These are phyloP conservation scores for Petunia secreta DNA, from an alignment of 257 asterid species.

Conservation along the genomic window DNA sequence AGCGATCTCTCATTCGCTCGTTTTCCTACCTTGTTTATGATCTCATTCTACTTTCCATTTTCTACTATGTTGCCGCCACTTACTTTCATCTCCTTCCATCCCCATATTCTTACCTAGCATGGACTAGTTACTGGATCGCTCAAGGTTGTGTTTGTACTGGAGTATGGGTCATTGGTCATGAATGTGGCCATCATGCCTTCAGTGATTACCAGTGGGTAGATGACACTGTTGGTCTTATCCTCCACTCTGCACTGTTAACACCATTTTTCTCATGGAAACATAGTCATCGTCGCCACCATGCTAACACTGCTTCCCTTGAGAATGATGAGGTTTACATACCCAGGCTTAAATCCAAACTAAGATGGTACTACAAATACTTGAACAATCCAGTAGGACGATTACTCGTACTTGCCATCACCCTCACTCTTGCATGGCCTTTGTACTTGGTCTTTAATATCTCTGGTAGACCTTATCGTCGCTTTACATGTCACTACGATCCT, in stretches of 20 bases:
- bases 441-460: conserved; percentile 60
- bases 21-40: conserved; percentile 20
- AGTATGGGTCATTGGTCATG: conserved; percentile 55
- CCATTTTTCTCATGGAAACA: conserved; percentile 76
- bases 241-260: conserved; percentile 56
- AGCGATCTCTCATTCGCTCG: conserved; percentile 52
- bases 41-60: conserved; percentile 19
- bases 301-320: conserved; percentile 67
- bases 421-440: conserved; percentile 65
- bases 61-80: conserved; percentile 53
- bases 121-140: conserved; percentile 56
- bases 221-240: neutral
- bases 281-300: conserved; percentile 71
- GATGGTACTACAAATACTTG: conserved; percentile 55
- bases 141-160: conserved; percentile 68
- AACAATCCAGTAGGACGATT: conserved; percentile 60
- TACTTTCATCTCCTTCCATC: conserved; percentile 49
- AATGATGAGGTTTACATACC: conserved; percentile 67
- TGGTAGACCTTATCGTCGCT: conserved; percentile 56
- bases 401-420: conserved; percentile 39
- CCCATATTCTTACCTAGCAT: conserved; percentile 29
- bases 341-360: conserved; percentile 43
- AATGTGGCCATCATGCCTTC: neutral
- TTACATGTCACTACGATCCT: conserved; percentile 62
- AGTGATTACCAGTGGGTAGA: conserved; percentile 16